Evolutionary conservation across 2,329 filamentous ascomycete species (phyloP).

Genomic region (Xylariomycetidae sp.): DNA sequence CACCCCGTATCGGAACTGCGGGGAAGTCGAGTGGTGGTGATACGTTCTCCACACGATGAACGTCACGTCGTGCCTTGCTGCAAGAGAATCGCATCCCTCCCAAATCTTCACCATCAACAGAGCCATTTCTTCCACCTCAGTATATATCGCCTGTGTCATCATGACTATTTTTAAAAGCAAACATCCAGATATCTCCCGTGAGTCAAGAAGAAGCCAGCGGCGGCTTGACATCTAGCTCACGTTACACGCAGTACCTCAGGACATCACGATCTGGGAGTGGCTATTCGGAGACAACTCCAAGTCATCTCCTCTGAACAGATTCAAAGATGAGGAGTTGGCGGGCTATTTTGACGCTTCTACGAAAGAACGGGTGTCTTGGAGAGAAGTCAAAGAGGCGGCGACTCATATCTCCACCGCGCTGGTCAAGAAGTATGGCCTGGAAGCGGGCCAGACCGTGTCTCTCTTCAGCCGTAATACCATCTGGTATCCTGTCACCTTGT

Average conservation of each 20-base stretch:
- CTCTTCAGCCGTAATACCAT: slow-evolving; percentile 60
- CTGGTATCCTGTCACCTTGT: slow-evolving; percentile 60
- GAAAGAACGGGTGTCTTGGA: slow-evolving; percentile 51
- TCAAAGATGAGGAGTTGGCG: slow-evolving; percentile 16
- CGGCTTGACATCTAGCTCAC: neutral
- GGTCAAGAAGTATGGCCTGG: slow-evolving; percentile 46
- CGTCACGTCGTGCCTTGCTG: no score
- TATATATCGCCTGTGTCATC: no score
- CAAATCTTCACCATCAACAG: no score
- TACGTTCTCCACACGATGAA: no score
- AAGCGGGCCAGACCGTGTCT: slow-evolving; percentile 49
- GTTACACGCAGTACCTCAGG: slow-evolving; percentile 7
- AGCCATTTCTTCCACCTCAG: no score
- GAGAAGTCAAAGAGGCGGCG: slow-evolving; percentile 50
- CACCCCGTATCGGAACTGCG: no score
- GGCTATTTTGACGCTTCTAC: slow-evolving; percentile 45
- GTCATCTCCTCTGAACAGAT: slow-evolving; percentile 15
- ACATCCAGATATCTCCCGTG: slow-evolving; percentile 16
- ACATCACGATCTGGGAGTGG: slow-evolving; percentile 21
- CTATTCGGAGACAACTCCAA: slow-evolving; percentile 16
- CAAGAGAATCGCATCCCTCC: no score
- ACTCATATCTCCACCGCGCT: slow-evolving; percentile 56
- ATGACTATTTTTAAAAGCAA: slow-evolving; percentile 19
- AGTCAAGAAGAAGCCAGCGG: neutral
- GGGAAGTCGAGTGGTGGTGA: no score